Evolutionary conservation across 1,139 yeast species (phyloP).

Genomic region (Geotrichum bryndzae): DNA sequence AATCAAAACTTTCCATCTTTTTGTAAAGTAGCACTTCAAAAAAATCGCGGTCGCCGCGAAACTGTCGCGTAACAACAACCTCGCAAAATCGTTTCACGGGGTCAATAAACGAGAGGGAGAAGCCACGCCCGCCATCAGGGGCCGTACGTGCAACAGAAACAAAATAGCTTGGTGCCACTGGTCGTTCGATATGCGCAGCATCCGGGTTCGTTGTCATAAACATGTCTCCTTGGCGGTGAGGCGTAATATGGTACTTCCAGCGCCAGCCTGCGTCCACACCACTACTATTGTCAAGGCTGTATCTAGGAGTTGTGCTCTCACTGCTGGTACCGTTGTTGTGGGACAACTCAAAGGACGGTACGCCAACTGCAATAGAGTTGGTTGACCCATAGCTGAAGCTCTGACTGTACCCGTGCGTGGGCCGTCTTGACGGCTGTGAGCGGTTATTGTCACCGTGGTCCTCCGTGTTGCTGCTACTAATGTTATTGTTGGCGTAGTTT

Average conservation of each 20-base stretch:
- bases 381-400: background rate
- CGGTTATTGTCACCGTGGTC: background rate
- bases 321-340: background rate
- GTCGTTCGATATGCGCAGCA: background rate
- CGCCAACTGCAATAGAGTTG: constrained; percentile 1
- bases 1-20: constrained; percentile 4
- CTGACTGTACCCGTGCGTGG: background rate
- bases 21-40: constrained; percentile 1
- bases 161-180: constrained; percentile 3
- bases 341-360: constrained; percentile 4
- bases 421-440: background rate
- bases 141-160: constrained; percentile 1
- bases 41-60: background rate
- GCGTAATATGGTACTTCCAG: constrained; percentile 1
- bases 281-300: background rate
- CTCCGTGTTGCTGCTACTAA: background rate
- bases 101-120: constrained; percentile 3
- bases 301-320: background rate
- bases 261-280: background rate
- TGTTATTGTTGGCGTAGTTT: background rate
- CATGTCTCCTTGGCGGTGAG: background rate
- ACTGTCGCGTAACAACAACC: constrained; percentile 1
- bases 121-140: constrained; percentile 1
- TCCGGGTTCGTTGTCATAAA: constrained; percentile 7
- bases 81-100: background rate